Evolutionary conservation across 2,329 filamentous ascomycete species (phyloP).

Genomic region (Tolypocladium capitatum): DNA sequence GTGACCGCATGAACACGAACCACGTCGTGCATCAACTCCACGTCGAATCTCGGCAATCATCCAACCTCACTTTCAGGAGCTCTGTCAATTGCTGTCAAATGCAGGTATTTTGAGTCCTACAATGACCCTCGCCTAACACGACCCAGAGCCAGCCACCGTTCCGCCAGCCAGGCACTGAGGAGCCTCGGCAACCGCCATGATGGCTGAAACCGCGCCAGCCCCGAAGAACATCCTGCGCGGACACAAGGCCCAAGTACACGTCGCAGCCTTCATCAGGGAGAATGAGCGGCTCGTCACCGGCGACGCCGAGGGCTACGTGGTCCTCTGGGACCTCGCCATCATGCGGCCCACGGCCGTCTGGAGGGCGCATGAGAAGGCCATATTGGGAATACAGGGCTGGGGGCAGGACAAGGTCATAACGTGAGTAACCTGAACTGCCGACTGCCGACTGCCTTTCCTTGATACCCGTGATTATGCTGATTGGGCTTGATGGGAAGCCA

Average conservation of each 20-base stretch:
- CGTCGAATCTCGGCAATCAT: no score
- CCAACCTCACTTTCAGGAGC: no score
- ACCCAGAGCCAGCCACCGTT: neutral
- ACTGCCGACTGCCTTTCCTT: neutral
- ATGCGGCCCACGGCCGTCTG: constrained; percentile 76
- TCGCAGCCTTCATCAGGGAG: constrained; percentile 54
- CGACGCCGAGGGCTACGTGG: constrained; percentile 80
- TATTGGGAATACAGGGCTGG: constrained; percentile 65
- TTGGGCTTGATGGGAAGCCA: constrained; percentile 44
- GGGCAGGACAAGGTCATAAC: constrained; percentile 64
- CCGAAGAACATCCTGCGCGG: constrained; percentile 64
- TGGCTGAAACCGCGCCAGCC: constrained; percentile 17
- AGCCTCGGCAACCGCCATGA: constrained; percentile 12
- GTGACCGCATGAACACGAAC: no score
- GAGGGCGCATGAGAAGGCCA: constrained; percentile 67
- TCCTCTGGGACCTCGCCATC: constrained; percentile 72
- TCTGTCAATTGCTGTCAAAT: no score
- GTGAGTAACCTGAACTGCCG: constrained; percentile 43
- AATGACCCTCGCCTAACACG: neutral
- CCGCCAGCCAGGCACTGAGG: neutral
- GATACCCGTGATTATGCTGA: neutral
- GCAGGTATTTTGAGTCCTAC: no score
- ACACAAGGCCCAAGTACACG: constrained; percentile 69
- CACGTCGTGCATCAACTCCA: no score
- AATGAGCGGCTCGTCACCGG: constrained; percentile 74